A percentile compares a stretch with the other conserved stretches of the same genome.
phyloP scores from a whole-genome alignment of 768 basidiomycete species.

The Sistotremastrum niveocremeum region DNA sequence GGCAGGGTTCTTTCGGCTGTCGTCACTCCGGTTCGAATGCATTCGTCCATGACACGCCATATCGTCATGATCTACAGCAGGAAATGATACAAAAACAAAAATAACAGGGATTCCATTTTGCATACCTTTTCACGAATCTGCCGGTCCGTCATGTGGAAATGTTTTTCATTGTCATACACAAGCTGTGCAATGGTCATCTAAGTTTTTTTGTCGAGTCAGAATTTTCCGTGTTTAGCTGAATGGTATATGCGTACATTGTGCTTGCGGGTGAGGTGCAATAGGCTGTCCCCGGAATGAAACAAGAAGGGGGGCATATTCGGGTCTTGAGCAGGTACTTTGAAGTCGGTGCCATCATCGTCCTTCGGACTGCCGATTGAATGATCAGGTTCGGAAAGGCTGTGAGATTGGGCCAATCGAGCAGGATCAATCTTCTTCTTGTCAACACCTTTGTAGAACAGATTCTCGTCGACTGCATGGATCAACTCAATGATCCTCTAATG shows the following conservation, averaged over 20 bases:
- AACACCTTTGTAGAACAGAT: slow-evolving; percentile 87
- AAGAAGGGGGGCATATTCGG: slow-evolving; percentile 66
- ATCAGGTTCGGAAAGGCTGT: slow-evolving; percentile 27
- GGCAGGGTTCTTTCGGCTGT: slow-evolving; percentile 69
- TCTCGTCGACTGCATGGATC: slow-evolving; percentile 59
- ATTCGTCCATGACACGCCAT: slow-evolving; percentile 88
- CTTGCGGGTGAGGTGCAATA: slow-evolving; percentile 61
- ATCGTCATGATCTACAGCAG: slow-evolving; percentile 47
- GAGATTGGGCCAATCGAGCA: slow-evolving; percentile 59
- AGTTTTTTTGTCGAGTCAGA: slow-evolving; percentile 4
- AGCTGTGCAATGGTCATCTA: slow-evolving; percentile 91
- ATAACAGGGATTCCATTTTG: neutral
- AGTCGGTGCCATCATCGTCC: slow-evolving; percentile 8
- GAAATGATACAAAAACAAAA: neutral
- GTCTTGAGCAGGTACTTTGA: slow-evolving; percentile 9
- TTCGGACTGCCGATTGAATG: neutral
- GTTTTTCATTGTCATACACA: slow-evolving; percentile 83
- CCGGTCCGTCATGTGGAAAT: slow-evolving; percentile 61
- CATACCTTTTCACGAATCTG: slow-evolving; percentile 62
- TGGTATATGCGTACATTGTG: slow-evolving; percentile 52
- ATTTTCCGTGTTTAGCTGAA: neutral
- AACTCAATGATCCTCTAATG: neutral
- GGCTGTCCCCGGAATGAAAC: slow-evolving; percentile 62
- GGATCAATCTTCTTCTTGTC: slow-evolving; percentile 71
- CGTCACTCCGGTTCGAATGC: slow-evolving; percentile 77